Base-by-base conservation (phyloP, 176 grass and related monocot species). In the Musa troglodytarum region DNA sequence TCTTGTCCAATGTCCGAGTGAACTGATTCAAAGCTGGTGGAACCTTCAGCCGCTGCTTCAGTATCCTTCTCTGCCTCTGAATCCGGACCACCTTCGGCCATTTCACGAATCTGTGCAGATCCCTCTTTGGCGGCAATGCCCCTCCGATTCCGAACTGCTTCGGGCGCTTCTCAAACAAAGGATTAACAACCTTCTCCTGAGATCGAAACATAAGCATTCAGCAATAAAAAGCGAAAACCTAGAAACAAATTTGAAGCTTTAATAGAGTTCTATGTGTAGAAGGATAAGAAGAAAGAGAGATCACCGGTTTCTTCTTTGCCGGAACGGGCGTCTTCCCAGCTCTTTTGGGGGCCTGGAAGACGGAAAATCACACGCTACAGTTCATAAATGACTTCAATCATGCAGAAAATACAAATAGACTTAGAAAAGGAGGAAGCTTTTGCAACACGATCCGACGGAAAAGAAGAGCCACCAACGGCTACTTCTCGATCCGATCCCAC, bases 121-220 rank as follows among this genome's bases (percentile, higher is more conserved):
- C 67, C 29, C n/a, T 69, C 67, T 69, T 69, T 8, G 67, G 67
- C 13, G 67, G 67, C 67, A 69, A 50, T 10, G 67, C 67, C 34
- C 67, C 67, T 9, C 67, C 67, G 24, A 69, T 69, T 43, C 67
- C 67, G n/a, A 69, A 69, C 67, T 69, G 67, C 67, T 69, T 69
- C 67, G 67, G 67, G 14, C 67, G 67, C 67, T 69, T 69, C 67
- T 69, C 67, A 50, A 69, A 69, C 29, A 69, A 10, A 50, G 67
- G 67, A 49, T 69, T 69, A 34, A 50, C 67, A 69, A 69, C 67
- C 67, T 69, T 69, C 67, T 69, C 67, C 67, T 69, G 67, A 50
- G 29, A 69, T 69, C 67, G 43, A 69, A 69, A 69, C 57, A n/a
- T 19, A 6, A 61, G 17, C 3, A 61, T 8, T 61, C 57, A 61